Percentiles rank a stretch among this genome's conserved stretches.
phyloP scores from a whole-genome alignment of 2,329 filamentous ascomycete species.

The Neocucurbitaria cava region DNA sequence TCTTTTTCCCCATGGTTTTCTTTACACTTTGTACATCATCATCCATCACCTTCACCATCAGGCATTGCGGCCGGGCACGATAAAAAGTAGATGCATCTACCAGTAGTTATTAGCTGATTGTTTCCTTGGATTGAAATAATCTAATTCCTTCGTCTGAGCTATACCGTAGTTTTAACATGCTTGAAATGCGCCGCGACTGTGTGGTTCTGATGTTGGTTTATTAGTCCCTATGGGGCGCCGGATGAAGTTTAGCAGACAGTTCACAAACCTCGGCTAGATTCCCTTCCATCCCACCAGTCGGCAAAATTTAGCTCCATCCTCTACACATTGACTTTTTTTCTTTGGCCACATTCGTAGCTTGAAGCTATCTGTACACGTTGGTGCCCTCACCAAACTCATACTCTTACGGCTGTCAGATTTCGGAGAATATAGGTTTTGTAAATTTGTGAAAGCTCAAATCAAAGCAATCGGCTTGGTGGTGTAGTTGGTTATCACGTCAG shows the following conservation, averaged over 20 bases:
- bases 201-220: no score
- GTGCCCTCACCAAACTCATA: not conserved
- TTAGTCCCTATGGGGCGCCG: no score
- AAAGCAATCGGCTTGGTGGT: conserved; percentile 48
- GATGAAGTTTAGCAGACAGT: not conserved
- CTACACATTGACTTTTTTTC: not conserved
- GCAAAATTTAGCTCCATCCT: not conserved
- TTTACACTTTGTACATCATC: not conserved
- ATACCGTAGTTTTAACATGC: no score
- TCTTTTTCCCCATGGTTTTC: not conserved
- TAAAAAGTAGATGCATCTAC: not conserved
- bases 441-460: no score
- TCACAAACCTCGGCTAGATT: not conserved
- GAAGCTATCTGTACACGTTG: not conserved
- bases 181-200: no score
- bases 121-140: not conserved
- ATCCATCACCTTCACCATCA: no score
- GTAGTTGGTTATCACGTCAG: conserved; percentile 59
- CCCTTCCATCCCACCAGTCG: not conserved
- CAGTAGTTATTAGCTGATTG: not conserved
- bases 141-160: not conserved
- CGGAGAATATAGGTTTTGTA: no score
- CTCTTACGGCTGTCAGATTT: no score
- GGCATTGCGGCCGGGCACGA: not conserved
- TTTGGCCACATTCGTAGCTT: not conserved